Evolutionary conservation across 2,329 filamentous ascomycete genomes (phyloP), one percentile per base, ranked within the genome.

Genomic region (Aspergillus sp.): DNA sequence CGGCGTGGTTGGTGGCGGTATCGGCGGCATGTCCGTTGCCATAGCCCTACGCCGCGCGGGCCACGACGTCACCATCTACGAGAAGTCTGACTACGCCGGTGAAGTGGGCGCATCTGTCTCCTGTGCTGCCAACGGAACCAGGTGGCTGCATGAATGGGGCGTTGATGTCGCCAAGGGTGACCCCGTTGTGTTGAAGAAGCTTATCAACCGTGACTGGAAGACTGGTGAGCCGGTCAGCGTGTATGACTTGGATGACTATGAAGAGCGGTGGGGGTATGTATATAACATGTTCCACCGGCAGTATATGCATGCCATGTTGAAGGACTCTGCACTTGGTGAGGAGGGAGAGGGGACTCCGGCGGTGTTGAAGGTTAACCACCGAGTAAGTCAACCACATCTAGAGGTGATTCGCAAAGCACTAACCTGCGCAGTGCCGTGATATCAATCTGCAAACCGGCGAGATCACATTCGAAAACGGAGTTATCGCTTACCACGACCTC

Each of bases 211-310:
- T 3, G 82, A 86, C 65, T 87, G 83, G 83, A 77, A 79, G 60
- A 86, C 82, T 1, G 84, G 84, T 0, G 79, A 85, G 65, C 77
- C 80, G 0, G 75, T 82, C 20, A 85, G 77, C 54, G 79, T 83
- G 0, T 85, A 84, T 55, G 76, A 80, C 55, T 65, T 87, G 15
- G 75, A 69, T 9, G 83, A 86, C 58, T 86, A 86, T 49, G 77
- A 86, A 63, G 60, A 80, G 66, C 72, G 71, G 46, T 86, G 82
- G 82, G 82, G 82, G 10, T 77, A 80, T 62, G 76, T 79, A 0
- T 84, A 85, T 62, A 82, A 85, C 63, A 84, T 84, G 80, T 86
- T 86, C 55, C 83, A 86, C 58, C 73, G 83, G 0, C 79, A 84
- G 57, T 76, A 85, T 52, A 85, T 86, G 83, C 83, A 86, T 55